These are phyloP conservation scores for Alternaria sp. DNA, from an alignment of 2,329 filamentous ascomycete species.

Conservation along the genomic window DNA sequence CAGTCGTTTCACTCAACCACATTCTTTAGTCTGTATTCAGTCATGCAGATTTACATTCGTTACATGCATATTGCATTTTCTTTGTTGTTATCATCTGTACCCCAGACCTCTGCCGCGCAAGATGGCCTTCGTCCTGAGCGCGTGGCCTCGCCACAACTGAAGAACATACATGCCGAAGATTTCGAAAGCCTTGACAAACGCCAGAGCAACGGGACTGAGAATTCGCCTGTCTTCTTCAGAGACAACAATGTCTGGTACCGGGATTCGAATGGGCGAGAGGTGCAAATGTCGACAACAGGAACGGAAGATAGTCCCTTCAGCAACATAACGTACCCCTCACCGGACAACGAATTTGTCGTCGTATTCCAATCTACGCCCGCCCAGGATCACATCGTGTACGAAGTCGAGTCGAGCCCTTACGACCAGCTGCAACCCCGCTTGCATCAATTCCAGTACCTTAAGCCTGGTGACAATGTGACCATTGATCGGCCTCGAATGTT, in stretches of 20 bases:
- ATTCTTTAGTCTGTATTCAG: neutral
- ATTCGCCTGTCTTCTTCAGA: conserved; percentile 25
- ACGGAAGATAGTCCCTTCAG: conserved; percentile 28
- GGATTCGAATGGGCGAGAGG: conserved; percentile 23
- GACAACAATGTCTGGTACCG: conserved; percentile 36
- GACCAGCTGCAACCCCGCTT: conserved; percentile 31
- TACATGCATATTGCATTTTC: neutral
- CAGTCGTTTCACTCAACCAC: neutral
- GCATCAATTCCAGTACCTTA: conserved; percentile 28
- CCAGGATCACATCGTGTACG: conserved; percentile 28
- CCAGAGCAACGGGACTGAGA: conserved; percentile 20
- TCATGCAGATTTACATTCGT: neutral
- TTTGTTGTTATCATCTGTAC: neutral
- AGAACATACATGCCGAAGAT: neutral
- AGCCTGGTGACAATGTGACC: conserved; percentile 31
- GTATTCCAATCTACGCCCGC: conserved; percentile 29
- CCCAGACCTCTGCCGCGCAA: neutral
- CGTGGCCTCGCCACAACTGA: neutral
- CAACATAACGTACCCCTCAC: conserved; percentile 27
- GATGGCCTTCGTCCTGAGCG: neutral
- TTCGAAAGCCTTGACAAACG: conserved; percentile 13
- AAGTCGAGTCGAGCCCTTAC: conserved; percentile 31
- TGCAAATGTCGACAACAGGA: conserved; percentile 31
- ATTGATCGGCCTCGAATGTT: conserved; percentile 34
- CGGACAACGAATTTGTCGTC: conserved; percentile 29